These are phyloP conservation scores for Podaxis sp. DNA, from an alignment of 768 basidiomycete species.

Conservation along the genomic window DNA sequence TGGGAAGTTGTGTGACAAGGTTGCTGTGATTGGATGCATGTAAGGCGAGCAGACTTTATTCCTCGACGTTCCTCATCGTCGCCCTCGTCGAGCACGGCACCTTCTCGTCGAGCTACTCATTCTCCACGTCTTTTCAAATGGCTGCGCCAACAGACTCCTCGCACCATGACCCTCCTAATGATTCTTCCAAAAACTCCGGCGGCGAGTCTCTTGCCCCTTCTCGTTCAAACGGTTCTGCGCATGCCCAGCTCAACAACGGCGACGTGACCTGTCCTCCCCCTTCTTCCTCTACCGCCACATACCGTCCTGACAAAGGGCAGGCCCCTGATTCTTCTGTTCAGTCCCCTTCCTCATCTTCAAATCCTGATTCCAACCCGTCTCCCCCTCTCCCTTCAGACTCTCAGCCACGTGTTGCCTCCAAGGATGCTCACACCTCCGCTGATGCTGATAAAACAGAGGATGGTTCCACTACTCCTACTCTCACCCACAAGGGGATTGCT, in stretches of 20 bases:
- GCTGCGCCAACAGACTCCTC: constrained; percentile 1
- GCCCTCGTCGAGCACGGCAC: constrained; percentile 15
- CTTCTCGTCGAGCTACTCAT: constrained; percentile 11
- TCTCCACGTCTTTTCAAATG: constrained; percentile 3
- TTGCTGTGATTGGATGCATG: constrained; percentile 7
- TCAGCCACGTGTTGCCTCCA: constrained; percentile 24
- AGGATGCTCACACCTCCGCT: constrained; percentile 21
- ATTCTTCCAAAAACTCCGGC: neutral
- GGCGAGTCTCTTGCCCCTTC: constrained; percentile 1
- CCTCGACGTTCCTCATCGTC: constrained; percentile 13
- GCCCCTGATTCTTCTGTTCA: constrained; percentile 1
- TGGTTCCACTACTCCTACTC: constrained; percentile 25
- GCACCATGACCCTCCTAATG: neutral
- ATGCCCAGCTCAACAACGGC: constrained; percentile 8
- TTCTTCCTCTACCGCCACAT: neutral
- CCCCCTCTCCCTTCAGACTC: constrained; percentile 6
- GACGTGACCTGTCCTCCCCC: neutral
- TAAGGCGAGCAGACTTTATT: constrained; percentile 3
- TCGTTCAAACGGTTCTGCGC: constrained; percentile 12
- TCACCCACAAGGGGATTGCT: constrained; percentile 15
- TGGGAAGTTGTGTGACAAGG: constrained; percentile 8
- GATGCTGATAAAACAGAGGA: constrained; percentile 26
- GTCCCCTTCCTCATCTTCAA: constrained; percentile 7
- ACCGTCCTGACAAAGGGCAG: constrained; percentile 15
- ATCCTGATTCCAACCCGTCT: constrained; percentile 13